These are phyloP conservation scores for Heteromeles arbutifolia DNA, from an alignment of 306 rosid genomes.

Conservation along the genomic window DNA sequence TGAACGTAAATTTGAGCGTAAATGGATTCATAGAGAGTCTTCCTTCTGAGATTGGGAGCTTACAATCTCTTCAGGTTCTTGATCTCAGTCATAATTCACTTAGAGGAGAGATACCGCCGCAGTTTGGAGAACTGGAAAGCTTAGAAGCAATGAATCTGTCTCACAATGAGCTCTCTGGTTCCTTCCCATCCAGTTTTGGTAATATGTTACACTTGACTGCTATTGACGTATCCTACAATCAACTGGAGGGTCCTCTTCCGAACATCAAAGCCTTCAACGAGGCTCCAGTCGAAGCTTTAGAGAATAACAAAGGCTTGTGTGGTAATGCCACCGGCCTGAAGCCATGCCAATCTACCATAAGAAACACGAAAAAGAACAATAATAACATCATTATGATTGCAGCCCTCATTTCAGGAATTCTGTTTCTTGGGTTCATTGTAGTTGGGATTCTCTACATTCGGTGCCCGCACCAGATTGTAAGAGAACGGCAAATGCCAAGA, in stretches of 20 bases:
- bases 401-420: not conserved
- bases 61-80: conserved; percentile 22
- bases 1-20: conserved; percentile 11
- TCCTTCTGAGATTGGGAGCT: conserved; percentile 3
- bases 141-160: conserved; percentile 34
- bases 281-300: not conserved
- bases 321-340: conserved; percentile 2
- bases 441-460: not conserved
- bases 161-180: conserved; percentile 30
- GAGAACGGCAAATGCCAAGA: not conserved
- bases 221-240: conserved; percentile 31
- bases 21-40: not conserved
- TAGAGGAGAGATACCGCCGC: conserved; percentile 17
- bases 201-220: conserved; percentile 12
- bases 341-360: not conserved
- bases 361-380: not conserved
- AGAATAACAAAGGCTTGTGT: conserved; percentile 7
- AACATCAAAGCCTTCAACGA: conserved; percentile 7
- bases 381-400: not conserved
- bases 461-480: no score
- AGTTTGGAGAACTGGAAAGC: conserved; percentile 13
- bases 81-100: conserved; percentile 36
- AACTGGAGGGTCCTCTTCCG: conserved; percentile 18
- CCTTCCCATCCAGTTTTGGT: conserved; percentile 27
- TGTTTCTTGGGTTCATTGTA: not conserved